phyloP scores from a whole-genome alignment of 2,329 filamentous ascomycete genomes.

The Claviceps pusilla region DNA sequence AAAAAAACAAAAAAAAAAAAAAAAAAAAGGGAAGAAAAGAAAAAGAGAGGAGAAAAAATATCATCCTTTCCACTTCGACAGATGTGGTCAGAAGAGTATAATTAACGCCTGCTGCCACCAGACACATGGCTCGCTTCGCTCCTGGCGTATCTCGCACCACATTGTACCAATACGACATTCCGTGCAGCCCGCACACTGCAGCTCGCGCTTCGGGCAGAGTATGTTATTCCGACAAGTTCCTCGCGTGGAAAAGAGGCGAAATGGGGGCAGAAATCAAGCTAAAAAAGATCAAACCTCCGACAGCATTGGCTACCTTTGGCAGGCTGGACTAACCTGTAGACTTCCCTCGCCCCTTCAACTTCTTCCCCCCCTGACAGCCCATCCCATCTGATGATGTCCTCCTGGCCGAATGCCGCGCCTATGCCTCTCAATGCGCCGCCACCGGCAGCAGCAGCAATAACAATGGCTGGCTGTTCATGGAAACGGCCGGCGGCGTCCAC shows the following conservation, averaged over 20 bases:
- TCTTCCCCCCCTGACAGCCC: constrained; percentile 18
- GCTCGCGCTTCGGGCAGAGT: constrained; percentile 35
- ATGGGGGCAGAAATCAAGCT: no score
- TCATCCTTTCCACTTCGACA: neutral
- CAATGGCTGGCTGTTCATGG: constrained; percentile 53
- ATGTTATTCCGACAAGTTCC: constrained; percentile 2
- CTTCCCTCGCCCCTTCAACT: neutral
- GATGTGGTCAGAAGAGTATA: no score
- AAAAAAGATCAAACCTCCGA: neutral
- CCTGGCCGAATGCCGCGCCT: constrained; percentile 22
- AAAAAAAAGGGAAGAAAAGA: no score
- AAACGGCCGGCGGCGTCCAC: constrained; percentile 71
- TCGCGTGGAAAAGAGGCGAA: neutral
- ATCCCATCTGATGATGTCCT: constrained; percentile 37
- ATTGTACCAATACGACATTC: constrained; percentile 56
- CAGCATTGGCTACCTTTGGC: neutral
- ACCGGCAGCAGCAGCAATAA: constrained; percentile 24
- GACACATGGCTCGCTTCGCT: constrained; percentile 48
- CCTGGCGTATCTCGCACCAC: constrained; percentile 34
- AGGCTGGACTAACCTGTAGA: neutral
- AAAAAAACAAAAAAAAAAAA: no score
- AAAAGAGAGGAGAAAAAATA: no score
- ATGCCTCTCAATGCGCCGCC: constrained; percentile 28
- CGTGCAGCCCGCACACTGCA: constrained; percentile 66
- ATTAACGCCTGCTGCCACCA: constrained; percentile 14